phyloP scores from a whole-genome alignment of 495 filamentous ascomycete species.

The Aspergillus ostianus region DNA sequence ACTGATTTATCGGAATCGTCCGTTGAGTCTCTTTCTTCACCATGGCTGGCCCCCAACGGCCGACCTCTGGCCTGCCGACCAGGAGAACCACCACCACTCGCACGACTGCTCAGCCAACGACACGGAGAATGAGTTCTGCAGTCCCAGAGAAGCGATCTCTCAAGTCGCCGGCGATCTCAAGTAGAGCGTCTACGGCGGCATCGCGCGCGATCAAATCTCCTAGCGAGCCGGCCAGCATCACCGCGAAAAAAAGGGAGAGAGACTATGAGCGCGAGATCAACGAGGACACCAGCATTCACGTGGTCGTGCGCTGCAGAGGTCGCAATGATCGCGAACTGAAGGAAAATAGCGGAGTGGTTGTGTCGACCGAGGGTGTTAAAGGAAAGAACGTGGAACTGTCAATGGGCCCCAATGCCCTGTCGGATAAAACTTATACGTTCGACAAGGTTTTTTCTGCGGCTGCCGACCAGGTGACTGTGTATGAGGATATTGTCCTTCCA shows the following conservation, averaged over 20 bases:
- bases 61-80: slow-evolving; percentile 47
- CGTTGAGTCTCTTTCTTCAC: slow-evolving; percentile 11
- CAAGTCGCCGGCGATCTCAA: slow-evolving; percentile 61
- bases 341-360: slow-evolving; percentile 90
- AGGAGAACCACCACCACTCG: slow-evolving; percentile 53
- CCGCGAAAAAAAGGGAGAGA: slow-evolving; percentile 75
- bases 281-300: slow-evolving; percentile 94
- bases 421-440: slow-evolving; percentile 95
- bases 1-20: slow-evolving; percentile 1
- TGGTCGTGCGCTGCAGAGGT: slow-evolving; percentile 91
- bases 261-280: slow-evolving; percentile 72
- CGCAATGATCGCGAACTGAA: slow-evolving; percentile 87
- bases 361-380: slow-evolving; percentile 81
- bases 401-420: slow-evolving; percentile 88
- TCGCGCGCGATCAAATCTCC: slow-evolving; percentile 40
- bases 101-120: slow-evolving; percentile 23
- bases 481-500: slow-evolving; percentile 89
- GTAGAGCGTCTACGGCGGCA: slow-evolving; percentile 49
- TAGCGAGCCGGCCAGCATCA: slow-evolving; percentile 38
- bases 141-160: slow-evolving; percentile 39
- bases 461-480: slow-evolving; percentile 88
- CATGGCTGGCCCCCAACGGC: slow-evolving; percentile 57
- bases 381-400: slow-evolving; percentile 80
- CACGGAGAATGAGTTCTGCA: slow-evolving; percentile 34
- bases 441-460: slow-evolving; percentile 96